These are phyloP conservation scores for Avena atlantica DNA, from an alignment of 176 grass and related monocot species.

Conservation along the genomic window DNA sequence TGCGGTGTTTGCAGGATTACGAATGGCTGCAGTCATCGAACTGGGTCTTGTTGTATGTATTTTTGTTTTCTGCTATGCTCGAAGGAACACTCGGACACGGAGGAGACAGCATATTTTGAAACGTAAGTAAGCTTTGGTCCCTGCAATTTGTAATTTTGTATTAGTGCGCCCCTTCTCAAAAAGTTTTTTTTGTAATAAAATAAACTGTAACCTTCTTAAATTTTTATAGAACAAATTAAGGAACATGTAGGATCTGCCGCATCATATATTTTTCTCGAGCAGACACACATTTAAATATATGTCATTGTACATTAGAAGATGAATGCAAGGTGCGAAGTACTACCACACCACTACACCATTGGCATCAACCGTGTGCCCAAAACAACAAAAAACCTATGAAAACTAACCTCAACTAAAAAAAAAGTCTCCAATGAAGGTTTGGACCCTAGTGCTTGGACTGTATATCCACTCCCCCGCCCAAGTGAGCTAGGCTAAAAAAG, in stretches of 20 bases:
- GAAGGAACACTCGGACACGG: conserved; percentile 45
- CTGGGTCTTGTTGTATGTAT: conserved; percentile 55
- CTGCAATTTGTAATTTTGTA: neutral
- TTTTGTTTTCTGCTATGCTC: conserved; percentile 57
- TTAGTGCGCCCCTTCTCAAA: neutral
- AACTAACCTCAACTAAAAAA: neutral
- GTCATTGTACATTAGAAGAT: neutral
- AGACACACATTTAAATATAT: neutral
- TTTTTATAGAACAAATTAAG: neutral
- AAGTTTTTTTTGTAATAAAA: neutral
- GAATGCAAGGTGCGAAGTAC: neutral
- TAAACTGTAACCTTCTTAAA: conserved; percentile 2
- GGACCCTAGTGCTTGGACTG: neutral
- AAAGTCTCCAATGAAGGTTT: neutral
- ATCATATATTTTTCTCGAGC: neutral
- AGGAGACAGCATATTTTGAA: conserved; percentile 65
- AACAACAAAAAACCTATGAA: neutral
- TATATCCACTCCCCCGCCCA: neutral
- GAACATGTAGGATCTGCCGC: neutral
- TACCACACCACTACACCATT: neutral
- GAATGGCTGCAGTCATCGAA: conserved; percentile 54
- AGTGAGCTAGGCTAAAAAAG: conserved; percentile 6
- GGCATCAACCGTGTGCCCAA: neutral
- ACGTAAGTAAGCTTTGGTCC: conserved; percentile 48
- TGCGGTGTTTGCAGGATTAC: conserved; percentile 64